These are phyloP conservation scores for Apiotrichum akiyoshidainum DNA, from an alignment of 1,284 basidiomycete species.

Conservation along the genomic window DNA sequence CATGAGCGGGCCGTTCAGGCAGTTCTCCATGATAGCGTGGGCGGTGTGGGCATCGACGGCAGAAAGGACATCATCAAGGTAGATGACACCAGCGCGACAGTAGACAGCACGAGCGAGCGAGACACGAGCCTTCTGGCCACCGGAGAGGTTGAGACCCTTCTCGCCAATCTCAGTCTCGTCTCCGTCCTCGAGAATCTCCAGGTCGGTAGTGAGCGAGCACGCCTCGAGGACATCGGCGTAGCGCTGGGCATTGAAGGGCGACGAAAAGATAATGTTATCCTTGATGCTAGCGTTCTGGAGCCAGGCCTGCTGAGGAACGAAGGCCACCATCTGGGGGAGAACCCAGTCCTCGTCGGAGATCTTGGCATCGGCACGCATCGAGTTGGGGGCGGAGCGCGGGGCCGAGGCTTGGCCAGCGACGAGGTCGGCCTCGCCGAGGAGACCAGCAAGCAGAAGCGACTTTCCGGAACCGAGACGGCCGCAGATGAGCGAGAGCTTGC, in stretches of 20 bases:
- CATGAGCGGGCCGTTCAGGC: constrained; percentile 79
- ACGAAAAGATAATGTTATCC: constrained; percentile 89
- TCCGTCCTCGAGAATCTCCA: constrained; percentile 88
- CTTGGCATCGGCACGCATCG: constrained; percentile 56
- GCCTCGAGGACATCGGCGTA: constrained; percentile 72
- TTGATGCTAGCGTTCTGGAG: constrained; percentile 88
- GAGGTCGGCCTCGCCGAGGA: constrained; percentile 87
- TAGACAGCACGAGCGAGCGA: constrained; percentile 89
- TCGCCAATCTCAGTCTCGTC: constrained; percentile 68
- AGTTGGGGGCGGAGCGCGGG: constrained; percentile 77
- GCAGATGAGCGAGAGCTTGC: constrained; percentile 74
- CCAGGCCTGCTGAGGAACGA: constrained; percentile 76
- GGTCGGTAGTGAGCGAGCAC: constrained; percentile 74
- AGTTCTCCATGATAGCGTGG: constrained; percentile 74
- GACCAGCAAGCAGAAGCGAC: constrained; percentile 70
- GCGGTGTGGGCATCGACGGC: constrained; percentile 80
- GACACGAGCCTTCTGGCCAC: constrained; percentile 91
- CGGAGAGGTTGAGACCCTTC: constrained; percentile 72
- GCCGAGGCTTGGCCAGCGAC: constrained; percentile 66
- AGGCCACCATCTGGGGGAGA: constrained; percentile 68
- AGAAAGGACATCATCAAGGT: constrained; percentile 70
- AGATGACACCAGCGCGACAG: constrained; percentile 76
- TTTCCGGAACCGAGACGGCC: constrained; percentile 69
- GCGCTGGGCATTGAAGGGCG: constrained; percentile 72
- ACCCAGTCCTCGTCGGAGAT: constrained; percentile 65